Evolutionary conservation across 345 rosid genomes (phyloP), one percentile per base, ranked within the genome.

Genomic region (Populus euphratica): DNA sequence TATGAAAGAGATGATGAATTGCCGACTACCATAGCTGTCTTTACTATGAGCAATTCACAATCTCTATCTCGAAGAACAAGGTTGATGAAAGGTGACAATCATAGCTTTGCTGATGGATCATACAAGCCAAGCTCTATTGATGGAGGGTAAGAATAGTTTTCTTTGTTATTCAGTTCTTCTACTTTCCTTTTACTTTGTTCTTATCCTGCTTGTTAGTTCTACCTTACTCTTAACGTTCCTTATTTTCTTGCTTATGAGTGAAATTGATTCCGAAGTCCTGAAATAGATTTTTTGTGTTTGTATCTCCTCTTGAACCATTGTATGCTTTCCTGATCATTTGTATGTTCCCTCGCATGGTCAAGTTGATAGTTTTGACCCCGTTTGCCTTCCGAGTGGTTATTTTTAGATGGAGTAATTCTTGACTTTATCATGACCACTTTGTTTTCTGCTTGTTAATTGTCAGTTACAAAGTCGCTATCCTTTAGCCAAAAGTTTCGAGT

Each of bases 61-160:
- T 90, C 98, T 69, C 84, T 91, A 39, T 96, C 99, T 76, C 90
- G 97, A 79, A 92, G 99, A 87, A 96, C 99, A 64, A 93, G 94
- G 80, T 81, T 84, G 78, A 86, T 90, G 83, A 93, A 89, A 85
- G 91, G 89, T 82, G 98, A 93, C 78, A 87, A 85, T 85, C 91
- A 90, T 74, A 92, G 97, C 78, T 76, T 83, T 77, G 84, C 77
- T 25, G 93, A 94, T 85, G 98, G 92, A 81, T 88, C 96, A 73
- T 82, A 86, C 72, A 88, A 80, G 88, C 75, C 89, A 68, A 86
- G 86, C 78, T 91, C 94, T 70, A 69, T 85, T 81, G 97, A 93
- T 76, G 97, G 90, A 89, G 87, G 91, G 94, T 90, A 86, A 86
- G 90, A 69, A 68, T 78, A 66, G 33, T 74, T 74, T 47, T 73